phyloP scores from a whole-genome alignment of 192 early-diverging fungal genomes.

The Backusella westeae region DNA sequence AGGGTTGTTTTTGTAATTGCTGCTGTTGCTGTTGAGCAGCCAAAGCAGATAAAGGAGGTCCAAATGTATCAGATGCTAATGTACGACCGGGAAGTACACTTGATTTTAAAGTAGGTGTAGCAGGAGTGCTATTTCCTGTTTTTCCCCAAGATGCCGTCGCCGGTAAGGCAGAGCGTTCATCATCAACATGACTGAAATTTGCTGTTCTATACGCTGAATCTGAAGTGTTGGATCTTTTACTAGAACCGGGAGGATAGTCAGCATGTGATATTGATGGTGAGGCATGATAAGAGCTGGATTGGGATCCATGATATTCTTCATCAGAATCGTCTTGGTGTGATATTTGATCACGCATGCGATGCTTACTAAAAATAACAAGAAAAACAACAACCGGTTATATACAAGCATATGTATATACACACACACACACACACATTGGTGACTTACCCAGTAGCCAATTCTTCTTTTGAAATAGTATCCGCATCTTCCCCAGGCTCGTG shows the following conservation, averaged over 20 bases:
- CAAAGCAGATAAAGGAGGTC: slow-evolving; percentile 35
- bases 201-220: background rate
- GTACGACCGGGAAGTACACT: slow-evolving; percentile 25
- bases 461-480: slow-evolving; percentile 90
- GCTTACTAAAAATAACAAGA: slow-evolving; percentile 33
- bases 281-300: background rate
- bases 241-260: slow-evolving; percentile 13
- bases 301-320: background rate
- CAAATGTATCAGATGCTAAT: slow-evolving; percentile 39
- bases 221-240: background rate
- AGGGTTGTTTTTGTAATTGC: slow-evolving; percentile 2
- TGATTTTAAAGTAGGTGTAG: slow-evolving; percentile 29
- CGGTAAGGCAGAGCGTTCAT: slow-evolving; percentile 51
- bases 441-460: slow-evolving; percentile 66
- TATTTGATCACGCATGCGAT: slow-evolving; percentile 45
- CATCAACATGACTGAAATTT: background rate
- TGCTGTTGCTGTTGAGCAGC: slow-evolving; percentile 29
- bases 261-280: slow-evolving; percentile 7
- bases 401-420: background rate
- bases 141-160: slow-evolving; percentile 62
- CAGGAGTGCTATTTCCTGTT: slow-evolving; percentile 28
- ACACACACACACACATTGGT: background rate
- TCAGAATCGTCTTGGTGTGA: slow-evolving; percentile 21
- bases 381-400: background rate
- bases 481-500: slow-evolving; percentile 94